Evolutionary conservation across 2,329 filamentous ascomycete species (phyloP), one percentile per base, ranked within the genome.

Genomic region (Fusarium sterilihyphosum): DNA sequence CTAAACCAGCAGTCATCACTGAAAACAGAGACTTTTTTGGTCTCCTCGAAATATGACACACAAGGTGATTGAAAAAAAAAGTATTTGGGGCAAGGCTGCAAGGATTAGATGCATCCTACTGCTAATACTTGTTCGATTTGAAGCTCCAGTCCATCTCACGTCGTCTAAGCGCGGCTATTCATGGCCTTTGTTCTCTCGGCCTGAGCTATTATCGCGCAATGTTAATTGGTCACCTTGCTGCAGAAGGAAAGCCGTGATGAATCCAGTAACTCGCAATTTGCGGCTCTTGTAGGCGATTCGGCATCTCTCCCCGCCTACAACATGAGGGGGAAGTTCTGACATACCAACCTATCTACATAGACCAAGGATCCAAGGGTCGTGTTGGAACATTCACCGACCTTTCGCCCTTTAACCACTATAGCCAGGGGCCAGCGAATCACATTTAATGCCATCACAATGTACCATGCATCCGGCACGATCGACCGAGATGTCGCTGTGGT

Each of bases 91-190:
- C 62, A 67, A 58, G 58, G 57, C 29, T 56, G 62, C 65, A 72
- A 67, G 73, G 67, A 65, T 70, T 33, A 56, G 54, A 35, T 46
- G 69, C 68, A 71, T 67, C 69, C 65, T 58, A 61, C 74, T 77
- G 71, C 68, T 70, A 73, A 74, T 74, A 68, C 66, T 73, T 75
- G 69, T 70, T 73, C 65, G 69, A 70, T 74, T 54, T 16, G 47
- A 52, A 33, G 67, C 43, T 26, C 18, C 11, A 26, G 61, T 46
- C 53, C 54, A 67, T 67, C 40, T 52, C 26, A 57, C 33, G 14
- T 35, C 14, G 33, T 60, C 65, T 73, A 67, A 29, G 64, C 54
- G 63, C 71, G 73, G 73, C 41, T 74, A 69, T 74, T 65, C 57
- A 56, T 67, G 62, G 67, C 50, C 61, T 67, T 68, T 49, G 33